A percentile compares a stretch with the other conserved stretches of the same genome.
Evolutionary conservation across 371 early-diverging fungal species (phyloP).

Genomic region (Chytridiales sp.): DNA sequence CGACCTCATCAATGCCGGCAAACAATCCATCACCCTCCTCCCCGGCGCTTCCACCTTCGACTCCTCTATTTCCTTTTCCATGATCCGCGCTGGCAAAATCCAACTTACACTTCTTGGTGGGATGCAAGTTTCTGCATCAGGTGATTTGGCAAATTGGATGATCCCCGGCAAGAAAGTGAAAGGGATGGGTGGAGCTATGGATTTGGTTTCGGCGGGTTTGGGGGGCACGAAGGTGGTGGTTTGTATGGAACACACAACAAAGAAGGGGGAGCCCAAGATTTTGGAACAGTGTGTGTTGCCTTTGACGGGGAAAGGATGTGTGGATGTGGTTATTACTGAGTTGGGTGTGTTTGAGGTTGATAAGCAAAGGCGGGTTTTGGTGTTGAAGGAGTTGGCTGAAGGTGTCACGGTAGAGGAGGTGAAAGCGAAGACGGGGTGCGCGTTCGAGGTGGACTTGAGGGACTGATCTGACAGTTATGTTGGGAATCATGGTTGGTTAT

Average conservation of each 20-base stretch:
- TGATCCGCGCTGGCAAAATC: conserved; percentile 64
- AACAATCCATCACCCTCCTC: conserved; percentile 64
- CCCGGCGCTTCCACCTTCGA: conserved; percentile 60
- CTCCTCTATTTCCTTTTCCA: conserved; percentile 64
- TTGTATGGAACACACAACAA: conserved; percentile 71
- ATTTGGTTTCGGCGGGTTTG: conserved; percentile 59
- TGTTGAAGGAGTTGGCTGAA: conserved; percentile 50
- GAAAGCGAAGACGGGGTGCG: conserved; percentile 53
- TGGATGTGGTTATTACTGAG: conserved; percentile 66
- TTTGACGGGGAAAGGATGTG: conserved; percentile 62
- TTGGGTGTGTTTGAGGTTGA: conserved; percentile 42
- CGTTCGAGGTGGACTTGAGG: conserved; percentile 50
- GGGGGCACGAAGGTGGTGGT: conserved; percentile 63
- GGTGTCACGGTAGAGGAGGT: conserved; percentile 61
- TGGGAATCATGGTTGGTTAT: too few species aligned
- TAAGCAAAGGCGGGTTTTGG: conserved; percentile 20
- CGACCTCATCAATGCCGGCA: conserved; percentile 70
- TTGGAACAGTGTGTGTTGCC: conserved; percentile 61
- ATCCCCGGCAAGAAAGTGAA: conserved; percentile 75
- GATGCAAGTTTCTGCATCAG: conserved; percentile 62
- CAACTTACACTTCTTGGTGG: conserved; percentile 67
- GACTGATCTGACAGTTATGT: too few species aligned
- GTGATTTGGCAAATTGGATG: conserved; percentile 74
- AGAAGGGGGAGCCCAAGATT: conserved; percentile 65
- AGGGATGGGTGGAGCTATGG: conserved; percentile 77